Evolutionary conservation across 768 basidiomycete genomes (phyloP), one percentile per base, ranked within the genome.

Genomic region (Leccinum uliginosum): DNA sequence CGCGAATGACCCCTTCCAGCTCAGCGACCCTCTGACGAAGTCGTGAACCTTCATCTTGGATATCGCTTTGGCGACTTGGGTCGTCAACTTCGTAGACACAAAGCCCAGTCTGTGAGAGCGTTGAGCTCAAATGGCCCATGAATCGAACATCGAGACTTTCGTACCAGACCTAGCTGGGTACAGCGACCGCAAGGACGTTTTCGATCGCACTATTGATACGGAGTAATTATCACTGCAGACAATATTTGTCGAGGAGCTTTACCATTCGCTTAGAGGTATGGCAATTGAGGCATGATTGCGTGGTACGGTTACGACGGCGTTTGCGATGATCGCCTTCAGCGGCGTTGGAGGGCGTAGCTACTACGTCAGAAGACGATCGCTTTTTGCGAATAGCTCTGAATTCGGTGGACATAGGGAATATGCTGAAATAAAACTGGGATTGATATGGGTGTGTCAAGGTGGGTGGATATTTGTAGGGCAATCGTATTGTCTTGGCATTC

Each of bases 81-180:
- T 89, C 87, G 63, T 91, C 89, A 7, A 91, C 83, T 68, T 93
- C 89, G 63, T 93, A 93, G 10, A 91, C 86, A 66, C 90, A 93
- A 4, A 90, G 76, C 1, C 89, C 89, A 49, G 87, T 91, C 87
- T 89, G 60, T 44, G 34, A 40, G 19, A 49, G 12, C 24, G 17
- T 51, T 59, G 21, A 56, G 50, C 27, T 17, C 34, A n/a, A 19
- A 47, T 62, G 65, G 53, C 64, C 53, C 34, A 62, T 63, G 24
- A 68, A 34, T 50, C 63, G 54, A 70, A 61, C 65, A 68, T 52
- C 68, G 61, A 55, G 63, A 61, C 30, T 66, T 60, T 51, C 73
- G 57, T 54, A 74, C 75, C 53, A 79, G 61, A 30, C 72, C 75
- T 7, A 76, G 69, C 44, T 79, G 69, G 51, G 73, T 69, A 72